Evolutionary conservation across 2,329 filamentous ascomycete species (phyloP), one percentile per base, ranked within the genome.

Genomic region (Macrophomina pseudophaseolina): DNA sequence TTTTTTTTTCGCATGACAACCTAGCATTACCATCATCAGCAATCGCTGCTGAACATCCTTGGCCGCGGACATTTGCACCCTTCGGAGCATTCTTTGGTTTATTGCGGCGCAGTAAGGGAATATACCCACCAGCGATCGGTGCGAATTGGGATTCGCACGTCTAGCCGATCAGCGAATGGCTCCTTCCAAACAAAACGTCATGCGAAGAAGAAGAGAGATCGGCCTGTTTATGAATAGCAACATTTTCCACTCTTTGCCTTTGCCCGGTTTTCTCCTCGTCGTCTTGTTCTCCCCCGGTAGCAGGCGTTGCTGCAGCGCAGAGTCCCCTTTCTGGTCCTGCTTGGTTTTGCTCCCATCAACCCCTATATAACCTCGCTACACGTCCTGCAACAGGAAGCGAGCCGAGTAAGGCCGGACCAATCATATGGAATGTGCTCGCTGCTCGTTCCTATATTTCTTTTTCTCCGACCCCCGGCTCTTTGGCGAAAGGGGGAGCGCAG

Each of bases 291-390:
- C 38, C 8, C 7, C 14, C 38, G 38, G 8, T 14, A 9, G 3
- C 3, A 9, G 38, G 8, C 8, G 8, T 8, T 3, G 7, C 18
- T 3, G 16, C 16, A 14, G 23, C 11, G 44, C 44, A 23, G 16
- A 1, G 38, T 14, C 7, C 14, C 38, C 38, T 9, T 14, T n/a
- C 16, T 48, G 9, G 5, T n/a, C 16, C 18, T 23, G 9, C 16
- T 6, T 48, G 38, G 16, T n/a, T 18, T 48, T 8, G 23, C 9
- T n/a, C 44, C 7, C 44, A 5, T 48, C 44, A 23, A 9, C 23
- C 23, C 28, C 48, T 23, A n/a, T 53, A 53, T 33, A n/a, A 53
- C 30, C 51, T 53, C 51, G 51, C 51, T 53, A 53, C 51, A 33
- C 4, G 28, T 53, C 28, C 14, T 35, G 51, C 51, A 53, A 35